Percentiles rank a stretch among this genome's conserved stretches.
phyloP scores from a whole-genome alignment of 169 alveolate species.

The Toxoplasma gondii region DNA sequence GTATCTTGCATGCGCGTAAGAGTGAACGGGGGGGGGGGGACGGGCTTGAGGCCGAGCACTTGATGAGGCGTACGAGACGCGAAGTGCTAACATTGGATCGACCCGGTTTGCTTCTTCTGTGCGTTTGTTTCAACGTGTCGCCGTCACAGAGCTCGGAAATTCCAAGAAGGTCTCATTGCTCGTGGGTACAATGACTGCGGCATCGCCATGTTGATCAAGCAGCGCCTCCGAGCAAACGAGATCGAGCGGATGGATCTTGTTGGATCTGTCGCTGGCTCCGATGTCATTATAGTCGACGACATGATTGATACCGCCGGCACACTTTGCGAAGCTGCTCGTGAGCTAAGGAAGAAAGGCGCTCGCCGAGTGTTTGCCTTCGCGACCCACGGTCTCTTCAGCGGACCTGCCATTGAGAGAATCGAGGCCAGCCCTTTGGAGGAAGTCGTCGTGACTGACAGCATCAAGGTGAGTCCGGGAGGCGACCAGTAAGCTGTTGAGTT shows the following conservation, averaged over 20 bases:
- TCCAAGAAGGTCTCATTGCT: constrained; percentile 83
- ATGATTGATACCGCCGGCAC: constrained; percentile 98
- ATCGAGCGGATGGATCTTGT: constrained; percentile 92
- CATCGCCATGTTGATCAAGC: constrained; percentile 76
- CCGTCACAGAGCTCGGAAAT: constrained; percentile 83
- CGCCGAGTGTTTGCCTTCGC: constrained; percentile 94
- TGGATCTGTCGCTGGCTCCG: constrained; percentile 93
- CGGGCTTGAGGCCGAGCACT: too few species aligned
- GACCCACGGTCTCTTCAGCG: constrained; percentile 94
- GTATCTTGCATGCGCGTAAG: too few species aligned
- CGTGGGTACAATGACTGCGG: constrained; percentile 70
- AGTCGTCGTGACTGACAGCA: constrained; percentile 92
- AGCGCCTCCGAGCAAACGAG: constrained; percentile 80
- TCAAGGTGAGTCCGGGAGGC: constrained; percentile 60
- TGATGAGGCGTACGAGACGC: too few species aligned
- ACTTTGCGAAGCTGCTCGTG: constrained; percentile 95
- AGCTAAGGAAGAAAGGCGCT: constrained; percentile 92
- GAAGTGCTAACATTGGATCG: too few species aligned
- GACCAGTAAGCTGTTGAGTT: neutral
- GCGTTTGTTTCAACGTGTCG: neutral
- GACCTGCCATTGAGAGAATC: constrained; percentile 90
- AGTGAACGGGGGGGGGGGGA: too few species aligned
- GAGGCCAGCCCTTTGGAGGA: constrained; percentile 85
- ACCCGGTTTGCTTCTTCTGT: neutral
- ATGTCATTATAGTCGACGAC: constrained; percentile 96